Conservation (phyloP, 257 asterid species). For the Solanum microdontum region DNA sequence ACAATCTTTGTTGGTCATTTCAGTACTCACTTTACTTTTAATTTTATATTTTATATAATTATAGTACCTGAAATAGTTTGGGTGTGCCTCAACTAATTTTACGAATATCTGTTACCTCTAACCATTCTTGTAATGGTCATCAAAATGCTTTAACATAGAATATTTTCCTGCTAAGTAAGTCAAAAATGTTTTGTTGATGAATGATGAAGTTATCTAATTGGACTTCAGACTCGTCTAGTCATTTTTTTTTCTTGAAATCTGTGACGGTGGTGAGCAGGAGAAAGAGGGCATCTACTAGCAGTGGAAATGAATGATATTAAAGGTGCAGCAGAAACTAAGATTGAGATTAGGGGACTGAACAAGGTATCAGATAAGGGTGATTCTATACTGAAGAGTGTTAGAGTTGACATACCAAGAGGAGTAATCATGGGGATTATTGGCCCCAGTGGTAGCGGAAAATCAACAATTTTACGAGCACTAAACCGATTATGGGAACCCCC, state of each 20-base stretch:
- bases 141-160: not conserved
- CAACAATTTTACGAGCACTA: constrained; percentile 58
- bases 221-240: not conserved
- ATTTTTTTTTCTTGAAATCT: not conserved
- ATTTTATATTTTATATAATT: too few species aligned
- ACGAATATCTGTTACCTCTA: not conserved
- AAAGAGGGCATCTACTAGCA: constrained; percentile 22
- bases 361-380: constrained; percentile 36
- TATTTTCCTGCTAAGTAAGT: not conserved
- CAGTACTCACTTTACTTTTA: not conserved
- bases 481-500: constrained; percentile 76
- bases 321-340: constrained; percentile 14
- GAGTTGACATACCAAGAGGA: constrained; percentile 45
- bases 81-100: not conserved
- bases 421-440: constrained; percentile 68
- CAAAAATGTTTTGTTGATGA: not conserved
- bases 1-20: not conserved
- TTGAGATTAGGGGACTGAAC: constrained; percentile 48
- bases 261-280: constrained; percentile 3
- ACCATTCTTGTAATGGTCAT: not conserved
- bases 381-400: constrained; percentile 36
- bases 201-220: not conserved
- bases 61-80: not conserved
- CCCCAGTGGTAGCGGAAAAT: constrained; percentile 83
- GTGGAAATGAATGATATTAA: not conserved